These are phyloP conservation scores for Oidiodendron maius DNA, from an alignment of 495 filamentous ascomycete species.

Conservation along the genomic window DNA sequence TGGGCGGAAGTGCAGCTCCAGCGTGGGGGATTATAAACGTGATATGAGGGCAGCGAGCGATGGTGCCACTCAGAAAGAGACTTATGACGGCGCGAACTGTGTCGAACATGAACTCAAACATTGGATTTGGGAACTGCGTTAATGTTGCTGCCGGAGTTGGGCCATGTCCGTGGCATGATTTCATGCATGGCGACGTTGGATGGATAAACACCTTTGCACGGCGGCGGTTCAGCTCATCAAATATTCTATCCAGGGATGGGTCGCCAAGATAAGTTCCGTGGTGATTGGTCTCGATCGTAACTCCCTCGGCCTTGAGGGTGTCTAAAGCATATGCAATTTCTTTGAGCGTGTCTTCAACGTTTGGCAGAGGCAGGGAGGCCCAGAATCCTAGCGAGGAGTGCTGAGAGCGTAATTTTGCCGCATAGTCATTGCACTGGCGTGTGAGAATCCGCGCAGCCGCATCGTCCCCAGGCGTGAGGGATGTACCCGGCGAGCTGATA, in stretches of 20 bases:
- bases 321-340: constrained; percentile 38
- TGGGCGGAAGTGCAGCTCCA: constrained; percentile 38
- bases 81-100: constrained; percentile 41
- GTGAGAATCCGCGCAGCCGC: constrained; percentile 25
- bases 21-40: constrained; percentile 42
- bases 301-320: constrained; percentile 37
- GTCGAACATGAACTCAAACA: constrained; percentile 55
- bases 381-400: constrained; percentile 41
- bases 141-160: constrained; percentile 4
- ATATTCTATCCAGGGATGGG: constrained; percentile 33
- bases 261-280: constrained; percentile 49
- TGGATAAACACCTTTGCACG: constrained; percentile 44
- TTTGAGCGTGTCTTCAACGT: constrained; percentile 32
- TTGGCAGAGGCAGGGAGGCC: constrained; percentile 43
- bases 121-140: constrained; percentile 36
- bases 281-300: constrained; percentile 41
- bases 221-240: constrained; percentile 27
- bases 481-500: constrained; percentile 45
- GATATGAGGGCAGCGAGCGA: constrained; percentile 36
- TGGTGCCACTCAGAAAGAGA: constrained; percentile 42
- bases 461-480: constrained; percentile 28
- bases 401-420: constrained; percentile 29
- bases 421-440: constrained; percentile 31
- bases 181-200: constrained; percentile 37
- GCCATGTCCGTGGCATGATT: neutral